These are phyloP conservation scores for Austroboletus niveus DNA, from an alignment of 1,284 basidiomycete species.

Conservation along the genomic window DNA sequence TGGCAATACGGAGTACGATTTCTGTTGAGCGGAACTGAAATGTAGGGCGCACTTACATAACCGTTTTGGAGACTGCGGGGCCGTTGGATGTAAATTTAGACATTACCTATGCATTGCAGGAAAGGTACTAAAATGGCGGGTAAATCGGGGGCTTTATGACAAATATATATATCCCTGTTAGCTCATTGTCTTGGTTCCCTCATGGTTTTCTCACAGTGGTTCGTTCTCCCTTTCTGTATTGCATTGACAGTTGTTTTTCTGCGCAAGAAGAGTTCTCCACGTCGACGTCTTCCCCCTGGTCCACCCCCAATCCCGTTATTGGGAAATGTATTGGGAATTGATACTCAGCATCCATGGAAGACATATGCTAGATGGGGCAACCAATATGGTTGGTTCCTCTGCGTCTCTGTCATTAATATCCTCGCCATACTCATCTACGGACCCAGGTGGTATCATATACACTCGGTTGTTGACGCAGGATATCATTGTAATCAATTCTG, in stretches of 20 bases:
- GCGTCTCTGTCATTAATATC: neutral
- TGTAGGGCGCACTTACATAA: too few species aligned
- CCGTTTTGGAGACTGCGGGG: too few species aligned
- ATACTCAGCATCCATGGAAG: conserved; percentile 20
- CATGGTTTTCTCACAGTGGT: neutral
- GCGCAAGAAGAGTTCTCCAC: conserved; percentile 1
- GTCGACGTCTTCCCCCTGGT: conserved; percentile 21
- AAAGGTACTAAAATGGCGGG: too few species aligned
- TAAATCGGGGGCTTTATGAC: too few species aligned
- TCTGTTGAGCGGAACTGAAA: too few species aligned
- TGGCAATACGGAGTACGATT: too few species aligned
- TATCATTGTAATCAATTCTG: conserved; percentile 24
- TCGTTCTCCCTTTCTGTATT: conserved; percentile 9
- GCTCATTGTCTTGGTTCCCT: neutral
- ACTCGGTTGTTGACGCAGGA: conserved; percentile 17
- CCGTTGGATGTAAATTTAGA: too few species aligned
- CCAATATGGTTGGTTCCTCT: conserved; percentile 19
- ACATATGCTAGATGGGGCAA: conserved; percentile 22
- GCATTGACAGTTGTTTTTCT: conserved; percentile 8
- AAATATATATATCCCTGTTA: neutral
- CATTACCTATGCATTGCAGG: too few species aligned
- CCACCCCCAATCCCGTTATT: conserved; percentile 19
- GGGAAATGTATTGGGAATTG: conserved; percentile 20
- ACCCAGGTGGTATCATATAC: conserved; percentile 20
- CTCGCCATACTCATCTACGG: neutral